phyloP scores from a whole-genome alignment of 148 eudicot species.

The Mesembryanthemum crystallinum region DNA sequence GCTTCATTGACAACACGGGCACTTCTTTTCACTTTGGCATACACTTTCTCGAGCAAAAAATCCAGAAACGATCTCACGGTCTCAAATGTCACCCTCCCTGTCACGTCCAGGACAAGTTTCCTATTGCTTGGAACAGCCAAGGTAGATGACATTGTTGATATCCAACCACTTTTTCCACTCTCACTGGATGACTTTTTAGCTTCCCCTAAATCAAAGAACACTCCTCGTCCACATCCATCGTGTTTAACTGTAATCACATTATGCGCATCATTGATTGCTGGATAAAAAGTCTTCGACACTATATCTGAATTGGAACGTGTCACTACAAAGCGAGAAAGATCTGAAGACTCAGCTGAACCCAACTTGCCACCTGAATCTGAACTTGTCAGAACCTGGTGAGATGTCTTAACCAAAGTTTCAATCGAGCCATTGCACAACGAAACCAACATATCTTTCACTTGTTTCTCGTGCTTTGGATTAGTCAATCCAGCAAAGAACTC shows the following conservation, averaged over 20 bases:
- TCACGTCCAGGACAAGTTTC: conserved; percentile 68
- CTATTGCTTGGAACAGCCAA: conserved; percentile 71
- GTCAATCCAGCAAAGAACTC: conserved; percentile 80
- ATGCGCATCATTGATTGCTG: conserved; percentile 22
- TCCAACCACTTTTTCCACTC: conserved; percentile 40
- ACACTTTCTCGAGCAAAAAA: conserved; percentile 47
- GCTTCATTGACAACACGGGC: conserved; percentile 41
- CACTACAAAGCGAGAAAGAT: conserved; percentile 43
- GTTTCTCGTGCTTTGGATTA: conserved; percentile 73
- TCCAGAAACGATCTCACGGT: conserved; percentile 63
- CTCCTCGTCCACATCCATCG: conserved; percentile 17
- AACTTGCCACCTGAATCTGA: conserved; percentile 11
- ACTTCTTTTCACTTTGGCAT: conserved; percentile 41
- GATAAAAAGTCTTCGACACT: conserved; percentile 20
- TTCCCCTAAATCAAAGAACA: not conserved
- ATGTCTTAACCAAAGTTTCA: conserved; percentile 68
- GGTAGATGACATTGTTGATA: conserved; percentile 54
- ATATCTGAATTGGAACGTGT: conserved; percentile 30
- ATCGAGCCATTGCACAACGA: conserved; percentile 68
- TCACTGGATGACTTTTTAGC: conserved; percentile 22
- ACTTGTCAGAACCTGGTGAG: conserved; percentile 54
- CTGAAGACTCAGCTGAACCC: conserved; percentile 19
- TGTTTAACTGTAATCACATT: conserved; percentile 20
- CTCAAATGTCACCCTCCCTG: conserved; percentile 75
- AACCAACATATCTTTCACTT: conserved; percentile 58